Base-by-base conservation (phyloP, 1,284 basidiomycete species). In the Amylostereum chailletii region DNA sequence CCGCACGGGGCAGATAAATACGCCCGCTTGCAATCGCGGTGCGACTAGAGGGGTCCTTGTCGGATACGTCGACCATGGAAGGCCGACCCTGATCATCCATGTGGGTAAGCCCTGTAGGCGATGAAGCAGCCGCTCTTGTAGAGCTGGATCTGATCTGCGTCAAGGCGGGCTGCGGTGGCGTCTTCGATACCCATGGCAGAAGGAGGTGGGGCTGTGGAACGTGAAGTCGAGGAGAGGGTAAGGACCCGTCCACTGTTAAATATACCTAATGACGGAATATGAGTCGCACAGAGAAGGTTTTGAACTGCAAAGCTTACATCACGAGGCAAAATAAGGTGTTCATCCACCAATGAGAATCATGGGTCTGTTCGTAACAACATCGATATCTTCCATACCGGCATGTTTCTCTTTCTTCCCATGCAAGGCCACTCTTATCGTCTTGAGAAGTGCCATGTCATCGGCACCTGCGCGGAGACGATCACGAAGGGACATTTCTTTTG, bases 301-400 rank as follows among this genome's bases (percentile, higher is more conserved):
- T 19, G 19, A 19, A 19, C 19, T 19, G 19, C 19, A 19, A 52
- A 48, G 46, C 58, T 58, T 59, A 62, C 42, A n/a, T 53, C 53
- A 49, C 51, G 53, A 42, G 42, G 47, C 55, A 58, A 57, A 59
- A 58, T 67, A 66, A 57, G 53, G 62, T 62, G 79, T 76, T 85
- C 75, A 88, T 83, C 85, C 86, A 68, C 91, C 92, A 66, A 94
- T 94, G 53, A 90, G 72, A 56, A 94, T 93, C 90, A 93, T 93
- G 10, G 88, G 86, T 51, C 89, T 74, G 69, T 90, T 91, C 45
- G 78, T 79, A 39, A 80, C 66, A 53, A 81, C 83, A 64, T 86
- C 82, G 54, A 89, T 87, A 57, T 79, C 75, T 63, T 87, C 81
- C 87, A 89, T 92, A 50, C 80, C 88, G 47, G 80, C 84, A 61